Conservation (phyloP, 257 asterid species). For the Salvia splendens region DNA sequence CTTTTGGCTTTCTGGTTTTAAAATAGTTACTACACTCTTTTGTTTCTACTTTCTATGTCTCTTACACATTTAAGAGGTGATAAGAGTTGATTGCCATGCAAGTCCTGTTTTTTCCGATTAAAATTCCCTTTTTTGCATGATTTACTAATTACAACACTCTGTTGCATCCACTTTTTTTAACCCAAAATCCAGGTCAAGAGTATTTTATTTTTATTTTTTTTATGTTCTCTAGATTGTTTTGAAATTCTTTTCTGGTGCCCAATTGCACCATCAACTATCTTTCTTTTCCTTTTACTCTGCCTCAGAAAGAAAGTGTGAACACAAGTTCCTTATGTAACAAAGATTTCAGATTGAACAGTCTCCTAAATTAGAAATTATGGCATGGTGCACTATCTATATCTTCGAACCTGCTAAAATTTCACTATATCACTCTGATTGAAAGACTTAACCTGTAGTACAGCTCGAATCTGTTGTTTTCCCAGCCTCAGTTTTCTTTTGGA, state of each 20-base stretch:
- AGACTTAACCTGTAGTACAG: slow-evolving; percentile 53
- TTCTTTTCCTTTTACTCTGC: neutral
- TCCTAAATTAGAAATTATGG: slow-evolving; percentile 14
- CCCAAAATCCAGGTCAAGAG: slow-evolving; percentile 7
- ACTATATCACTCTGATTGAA: slow-evolving; percentile 32
- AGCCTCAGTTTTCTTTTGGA: slow-evolving; percentile 28
- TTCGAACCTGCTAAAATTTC: slow-evolving; percentile 14
- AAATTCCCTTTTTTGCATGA: neutral
- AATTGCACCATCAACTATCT: neutral
- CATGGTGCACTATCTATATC: slow-evolving; percentile 7
- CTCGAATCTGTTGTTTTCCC: slow-evolving; percentile 47
- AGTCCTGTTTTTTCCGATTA: neutral
- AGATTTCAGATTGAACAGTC: slow-evolving; percentile 8
- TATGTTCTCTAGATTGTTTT: slow-evolving; percentile 2
- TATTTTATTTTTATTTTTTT: neutral
- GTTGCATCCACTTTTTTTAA: neutral
- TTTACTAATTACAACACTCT: neutral
- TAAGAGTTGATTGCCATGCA: neutral
- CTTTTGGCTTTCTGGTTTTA: no score
- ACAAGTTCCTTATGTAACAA: slow-evolving; percentile 10
- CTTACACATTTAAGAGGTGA: neutral
- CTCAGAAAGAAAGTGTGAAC: slow-evolving; percentile 11
- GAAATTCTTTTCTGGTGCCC: slow-evolving; percentile 21
- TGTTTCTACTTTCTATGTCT: slow-evolving; percentile 11
- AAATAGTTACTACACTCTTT: neutral